phyloP scores from a whole-genome alignment of 2,329 filamentous ascomycete species.

The Paecilomyces formosus region DNA sequence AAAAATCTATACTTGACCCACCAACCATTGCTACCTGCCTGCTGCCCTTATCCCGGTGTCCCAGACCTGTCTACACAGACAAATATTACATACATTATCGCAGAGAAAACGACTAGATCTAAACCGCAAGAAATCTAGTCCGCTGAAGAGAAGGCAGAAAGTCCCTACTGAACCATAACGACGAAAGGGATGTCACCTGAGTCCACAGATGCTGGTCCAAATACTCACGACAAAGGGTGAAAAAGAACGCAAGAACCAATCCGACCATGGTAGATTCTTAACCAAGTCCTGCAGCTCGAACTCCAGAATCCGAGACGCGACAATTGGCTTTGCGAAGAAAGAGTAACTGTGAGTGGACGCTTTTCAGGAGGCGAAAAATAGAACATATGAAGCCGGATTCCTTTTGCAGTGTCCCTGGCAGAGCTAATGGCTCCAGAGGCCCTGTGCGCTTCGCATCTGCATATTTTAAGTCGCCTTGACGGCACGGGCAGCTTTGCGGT shows the following conservation, averaged over 20 bases:
- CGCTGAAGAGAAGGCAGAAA: not conserved
- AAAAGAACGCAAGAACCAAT: not conserved
- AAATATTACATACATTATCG: not conserved
- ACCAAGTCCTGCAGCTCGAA: not conserved
- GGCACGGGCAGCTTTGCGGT: constrained; percentile 46
- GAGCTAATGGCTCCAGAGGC: not conserved
- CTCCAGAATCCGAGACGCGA: not conserved
- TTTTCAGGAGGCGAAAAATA: not conserved
- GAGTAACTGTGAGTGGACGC: not conserved
- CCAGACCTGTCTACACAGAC: not conserved
- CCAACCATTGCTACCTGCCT: not conserved
- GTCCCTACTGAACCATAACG: not conserved
- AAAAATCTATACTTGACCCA: not conserved
- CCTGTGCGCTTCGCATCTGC: not conserved
- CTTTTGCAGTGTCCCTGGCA: not conserved
- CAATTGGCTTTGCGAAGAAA: not conserved
- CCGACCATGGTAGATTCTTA: not conserved
- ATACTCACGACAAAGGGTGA: not conserved
- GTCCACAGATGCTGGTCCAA: not conserved
- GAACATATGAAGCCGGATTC: not conserved
- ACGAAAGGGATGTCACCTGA: not conserved
- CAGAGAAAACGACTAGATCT: constrained; percentile 2
- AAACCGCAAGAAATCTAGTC: not conserved
- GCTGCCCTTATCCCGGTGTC: not conserved
- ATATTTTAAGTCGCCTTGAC: constrained; percentile 17